phyloP scores from a whole-genome alignment of 768 basidiomycete genomes.

The Hygrophoropsis aurantiaca region DNA sequence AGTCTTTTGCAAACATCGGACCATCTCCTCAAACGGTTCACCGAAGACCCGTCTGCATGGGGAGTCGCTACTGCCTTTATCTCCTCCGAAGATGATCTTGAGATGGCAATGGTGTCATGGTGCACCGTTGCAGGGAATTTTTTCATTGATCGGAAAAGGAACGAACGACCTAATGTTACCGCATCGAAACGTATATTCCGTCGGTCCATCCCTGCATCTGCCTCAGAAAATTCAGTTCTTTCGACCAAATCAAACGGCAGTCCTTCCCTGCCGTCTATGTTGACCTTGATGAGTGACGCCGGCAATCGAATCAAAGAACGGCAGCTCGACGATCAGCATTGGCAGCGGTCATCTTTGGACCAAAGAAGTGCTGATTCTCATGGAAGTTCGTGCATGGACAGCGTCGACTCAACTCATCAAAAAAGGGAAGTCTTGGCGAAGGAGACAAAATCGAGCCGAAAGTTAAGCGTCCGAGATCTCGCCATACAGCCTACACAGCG shows the following conservation, averaged over 20 bases:
- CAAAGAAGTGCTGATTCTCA: conserved; percentile 3
- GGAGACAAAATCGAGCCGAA: conserved; percentile 14
- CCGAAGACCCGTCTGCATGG: conserved; percentile 63
- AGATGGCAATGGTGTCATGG: conserved; percentile 59
- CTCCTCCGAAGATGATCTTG: conserved; percentile 49
- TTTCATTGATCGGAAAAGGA: conserved; percentile 27
- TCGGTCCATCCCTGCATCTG: conserved; percentile 11
- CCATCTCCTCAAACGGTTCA: conserved; percentile 47
- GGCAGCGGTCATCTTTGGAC: not conserved
- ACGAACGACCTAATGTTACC: conserved; percentile 8
- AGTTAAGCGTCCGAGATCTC: conserved; percentile 48
- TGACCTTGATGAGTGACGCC: conserved; percentile 7
- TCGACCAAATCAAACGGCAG: conserved; percentile 4
- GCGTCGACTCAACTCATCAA: conserved; percentile 1
- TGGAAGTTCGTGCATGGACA: not conserved
- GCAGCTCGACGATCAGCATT: conserved; percentile 5
- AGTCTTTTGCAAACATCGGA: conserved; percentile 52
- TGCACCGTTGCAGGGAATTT: conserved; percentile 31
- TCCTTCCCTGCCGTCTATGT: conserved; percentile 12
- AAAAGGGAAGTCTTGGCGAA: not conserved
- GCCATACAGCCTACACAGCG: conserved; percentile 66
- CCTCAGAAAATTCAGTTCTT: not conserved
- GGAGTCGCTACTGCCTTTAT: conserved; percentile 65
- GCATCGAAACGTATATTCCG: conserved; percentile 23
- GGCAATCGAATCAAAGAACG: conserved; percentile 6